These are phyloP conservation scores for Botrytis cinerea DNA, from an alignment of 2,329 filamentous ascomycete species.

Conservation along the genomic window DNA sequence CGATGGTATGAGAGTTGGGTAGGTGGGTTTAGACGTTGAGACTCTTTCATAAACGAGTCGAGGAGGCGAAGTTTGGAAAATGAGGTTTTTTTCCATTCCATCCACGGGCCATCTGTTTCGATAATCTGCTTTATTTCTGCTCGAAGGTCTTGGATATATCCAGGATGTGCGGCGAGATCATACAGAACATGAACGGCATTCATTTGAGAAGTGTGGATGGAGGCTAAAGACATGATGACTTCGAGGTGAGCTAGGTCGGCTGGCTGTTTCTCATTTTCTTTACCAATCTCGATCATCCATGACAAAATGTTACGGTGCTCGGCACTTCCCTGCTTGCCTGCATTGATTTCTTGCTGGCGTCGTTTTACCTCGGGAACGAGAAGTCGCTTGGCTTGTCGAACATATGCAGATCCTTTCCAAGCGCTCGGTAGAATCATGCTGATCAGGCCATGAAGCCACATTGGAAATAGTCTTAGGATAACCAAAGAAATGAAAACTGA, in stretches of 20 bases:
- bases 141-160: conserved; percentile 31
- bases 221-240: conserved; percentile 19
- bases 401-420: no score
- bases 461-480: no score
- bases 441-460: no score
- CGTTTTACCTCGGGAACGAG: conserved; percentile 4
- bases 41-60: no score
- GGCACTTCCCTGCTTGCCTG: no score
- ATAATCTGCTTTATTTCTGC: conserved; percentile 35
- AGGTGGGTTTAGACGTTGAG: no score
- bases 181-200: conserved; percentile 35
- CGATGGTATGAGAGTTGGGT: no score
- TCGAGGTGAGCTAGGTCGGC: conserved; percentile 8
- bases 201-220: conserved; percentile 34
- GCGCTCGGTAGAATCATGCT: no score
- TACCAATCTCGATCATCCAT: conserved; percentile 1
- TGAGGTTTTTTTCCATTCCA: conserved; percentile 13
- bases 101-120: neutral
- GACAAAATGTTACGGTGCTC: neutral
- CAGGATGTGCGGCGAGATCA: conserved; percentile 29
- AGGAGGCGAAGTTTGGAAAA: conserved; percentile 14
- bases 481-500: neutral
- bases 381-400: no score
- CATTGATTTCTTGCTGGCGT: no score
- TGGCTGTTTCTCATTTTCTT: neutral